Evolutionary conservation across 805 yeast species (phyloP).

Genomic region (Saccharomycopsis schoenii): DNA sequence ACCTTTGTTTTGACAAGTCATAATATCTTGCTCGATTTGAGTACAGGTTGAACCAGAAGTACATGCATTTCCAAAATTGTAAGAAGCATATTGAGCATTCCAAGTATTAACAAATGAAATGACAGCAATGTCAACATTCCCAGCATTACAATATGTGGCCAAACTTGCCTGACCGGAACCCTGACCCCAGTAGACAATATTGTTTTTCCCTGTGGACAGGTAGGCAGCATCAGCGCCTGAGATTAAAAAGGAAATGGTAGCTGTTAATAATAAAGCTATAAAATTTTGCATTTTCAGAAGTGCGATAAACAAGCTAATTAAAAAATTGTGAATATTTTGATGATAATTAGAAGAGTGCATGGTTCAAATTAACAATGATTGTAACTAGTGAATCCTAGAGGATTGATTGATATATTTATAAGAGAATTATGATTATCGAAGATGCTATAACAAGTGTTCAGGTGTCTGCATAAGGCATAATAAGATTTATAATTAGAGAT

Average conservation of each 20-base stretch:
- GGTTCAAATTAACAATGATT: too few species aligned
- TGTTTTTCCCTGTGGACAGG: constrained; percentile 28
- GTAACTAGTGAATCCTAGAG: background rate
- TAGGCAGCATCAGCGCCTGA: constrained; percentile 6
- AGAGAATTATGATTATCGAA: too few species aligned
- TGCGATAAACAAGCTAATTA: background rate
- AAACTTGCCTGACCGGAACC: constrained; percentile 36
- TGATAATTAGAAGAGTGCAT: too few species aligned
- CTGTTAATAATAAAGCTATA: background rate
- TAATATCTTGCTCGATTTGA: constrained; percentile 54
- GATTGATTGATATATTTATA: background rate
- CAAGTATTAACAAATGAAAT: constrained; percentile 22
- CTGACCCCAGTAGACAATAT: constrained; percentile 70
- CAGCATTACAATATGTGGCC: constrained; percentile 42
- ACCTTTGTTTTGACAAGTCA: constrained; percentile 68
- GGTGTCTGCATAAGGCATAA: background rate
- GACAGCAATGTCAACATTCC: constrained; percentile 36
- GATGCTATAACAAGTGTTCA: too few species aligned
- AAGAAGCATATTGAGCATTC: constrained; percentile 20
- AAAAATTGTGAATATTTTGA: too few species aligned
- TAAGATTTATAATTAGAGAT: background rate
- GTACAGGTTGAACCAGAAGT: constrained; percentile 28
- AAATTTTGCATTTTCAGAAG: background rate
- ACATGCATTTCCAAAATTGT: constrained; percentile 39
- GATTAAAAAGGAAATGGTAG: background rate